Percentiles rank a stretch among this genome's conserved stretches.
Conservation (phyloP, 495 filamentous ascomycete species). For the Cercophora sp. region DNA sequence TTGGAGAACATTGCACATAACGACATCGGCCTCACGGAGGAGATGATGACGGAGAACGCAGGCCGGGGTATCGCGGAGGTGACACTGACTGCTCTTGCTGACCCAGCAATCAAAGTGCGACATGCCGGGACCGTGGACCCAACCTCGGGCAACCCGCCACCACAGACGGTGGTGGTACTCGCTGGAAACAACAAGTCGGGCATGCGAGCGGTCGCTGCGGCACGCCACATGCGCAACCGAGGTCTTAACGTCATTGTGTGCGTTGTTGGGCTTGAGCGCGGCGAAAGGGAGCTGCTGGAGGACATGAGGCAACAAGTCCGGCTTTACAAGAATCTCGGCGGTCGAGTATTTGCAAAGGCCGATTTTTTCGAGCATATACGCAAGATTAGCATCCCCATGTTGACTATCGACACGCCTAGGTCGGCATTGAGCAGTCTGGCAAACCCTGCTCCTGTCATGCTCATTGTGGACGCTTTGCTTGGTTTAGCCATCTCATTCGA, state of each 20-base stretch:
- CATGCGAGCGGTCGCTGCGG: conserved; percentile 77
- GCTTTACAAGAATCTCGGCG: conserved; percentile 73
- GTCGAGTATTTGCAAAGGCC: conserved; percentile 56
- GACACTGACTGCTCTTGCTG: conserved; percentile 58
- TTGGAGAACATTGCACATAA: conserved; percentile 82
- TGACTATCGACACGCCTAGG: conserved; percentile 36
- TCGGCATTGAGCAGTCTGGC: conserved; percentile 27
- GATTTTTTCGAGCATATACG: conserved; percentile 50
- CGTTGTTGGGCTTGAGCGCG: conserved; percentile 74
- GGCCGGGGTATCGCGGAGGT: conserved; percentile 84
- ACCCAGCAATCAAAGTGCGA: conserved; percentile 51
- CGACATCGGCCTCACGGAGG: conserved; percentile 79
- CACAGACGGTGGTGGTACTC: conserved; percentile 68
- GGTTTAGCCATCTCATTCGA: conserved; percentile 81
- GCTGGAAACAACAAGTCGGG: conserved; percentile 87
- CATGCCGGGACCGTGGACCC: conserved; percentile 35
- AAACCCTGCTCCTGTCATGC: conserved; percentile 54
- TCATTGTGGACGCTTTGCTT: conserved; percentile 86
- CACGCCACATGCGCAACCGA: conserved; percentile 78
- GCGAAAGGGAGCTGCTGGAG: conserved; percentile 60
- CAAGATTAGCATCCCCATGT: conserved; percentile 34
- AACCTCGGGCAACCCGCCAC: conserved; percentile 27
- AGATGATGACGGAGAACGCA: conserved; percentile 87
- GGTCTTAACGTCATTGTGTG: conserved; percentile 74
- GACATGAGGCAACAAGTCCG: conserved; percentile 70